Conservation (phyloP, 2,329 filamentous ascomycete genomes). For the Didymella segeticola region DNA sequence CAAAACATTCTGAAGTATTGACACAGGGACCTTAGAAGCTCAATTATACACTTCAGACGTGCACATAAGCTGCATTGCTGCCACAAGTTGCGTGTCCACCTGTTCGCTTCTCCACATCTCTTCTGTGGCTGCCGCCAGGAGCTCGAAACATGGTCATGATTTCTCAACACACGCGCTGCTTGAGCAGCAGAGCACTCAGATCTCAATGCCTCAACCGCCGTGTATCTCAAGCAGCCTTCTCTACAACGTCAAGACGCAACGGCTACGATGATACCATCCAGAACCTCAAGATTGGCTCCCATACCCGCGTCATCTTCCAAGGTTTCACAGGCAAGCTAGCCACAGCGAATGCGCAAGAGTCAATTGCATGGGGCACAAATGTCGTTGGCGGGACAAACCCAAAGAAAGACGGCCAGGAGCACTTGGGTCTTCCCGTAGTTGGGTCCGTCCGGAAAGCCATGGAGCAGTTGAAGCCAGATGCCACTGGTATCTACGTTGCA, state of each 20-base stretch:
- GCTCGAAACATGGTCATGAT: slow-evolving; percentile 10
- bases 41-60: not conserved
- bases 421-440: slow-evolving; percentile 75
- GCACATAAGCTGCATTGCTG: slow-evolving; percentile 3
- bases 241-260: slow-evolving; percentile 38
- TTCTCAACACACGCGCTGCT: slow-evolving; percentile 18
- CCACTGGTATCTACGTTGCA: slow-evolving; percentile 80
- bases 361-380: slow-evolving; percentile 78
- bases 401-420: slow-evolving; percentile 53
- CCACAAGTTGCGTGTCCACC: not conserved
- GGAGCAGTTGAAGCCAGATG: slow-evolving; percentile 74
- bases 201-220: not conserved
- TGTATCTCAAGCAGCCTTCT: slow-evolving; percentile 32
- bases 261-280: slow-evolving; percentile 67
- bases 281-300: slow-evolving; percentile 70
- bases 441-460: slow-evolving; percentile 73
- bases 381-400: slow-evolving; percentile 81
- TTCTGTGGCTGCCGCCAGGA: not conserved
- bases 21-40: not conserved
- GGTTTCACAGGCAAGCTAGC: slow-evolving; percentile 74
- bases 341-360: slow-evolving; percentile 78
- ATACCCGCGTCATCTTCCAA: slow-evolving; percentile 73
- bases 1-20: not conserved
- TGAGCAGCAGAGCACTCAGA: slow-evolving; percentile 15
- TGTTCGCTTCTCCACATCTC: not conserved